These are phyloP conservation scores for Phaeoacremonium minimum DNA, from an alignment of 2,329 filamentous ascomycete genomes.

Conservation along the genomic window DNA sequence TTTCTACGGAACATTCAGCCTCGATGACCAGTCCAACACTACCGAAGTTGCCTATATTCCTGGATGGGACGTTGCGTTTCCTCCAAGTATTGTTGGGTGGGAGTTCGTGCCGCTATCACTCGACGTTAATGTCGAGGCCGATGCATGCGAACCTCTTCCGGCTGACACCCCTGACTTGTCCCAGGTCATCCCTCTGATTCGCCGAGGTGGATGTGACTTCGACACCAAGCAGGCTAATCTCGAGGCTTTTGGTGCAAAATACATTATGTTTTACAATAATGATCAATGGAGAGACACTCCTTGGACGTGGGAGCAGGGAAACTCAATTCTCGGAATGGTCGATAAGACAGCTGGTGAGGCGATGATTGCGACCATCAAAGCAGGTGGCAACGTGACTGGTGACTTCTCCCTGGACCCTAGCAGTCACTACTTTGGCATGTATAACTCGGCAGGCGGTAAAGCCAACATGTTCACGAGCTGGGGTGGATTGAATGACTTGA, in stretches of 20 bases:
- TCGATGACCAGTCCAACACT: neutral
- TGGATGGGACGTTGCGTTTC: constrained; percentile 21
- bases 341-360: constrained; percentile 26
- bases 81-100: constrained; percentile 16
- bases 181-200: constrained; percentile 29
- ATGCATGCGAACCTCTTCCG: constrained; percentile 26
- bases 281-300: neutral
- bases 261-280: neutral
- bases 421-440: constrained; percentile 13
- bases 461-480: constrained; percentile 44
- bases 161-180: constrained; percentile 29
- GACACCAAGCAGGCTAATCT: constrained; percentile 9
- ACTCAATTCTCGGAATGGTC: neutral
- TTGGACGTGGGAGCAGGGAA: constrained; percentile 26
- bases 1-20: constrained; percentile 3
- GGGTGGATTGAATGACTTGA: constrained; percentile 46
- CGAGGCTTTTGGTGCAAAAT: constrained; percentile 1
- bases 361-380: constrained; percentile 24
- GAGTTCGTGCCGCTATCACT: neutral
- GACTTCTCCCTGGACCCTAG: constrained; percentile 38
- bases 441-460: constrained; percentile 28
- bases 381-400: constrained; percentile 30
- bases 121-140: neutral
- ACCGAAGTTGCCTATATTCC: constrained; percentile 11
- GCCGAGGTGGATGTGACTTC: constrained; percentile 10